Percentiles rank a stretch among this genome's conserved stretches.
Evolutionary conservation across 139 green algal genomes (phyloP).

Genomic region (Chlorella sorokiniana): DNA sequence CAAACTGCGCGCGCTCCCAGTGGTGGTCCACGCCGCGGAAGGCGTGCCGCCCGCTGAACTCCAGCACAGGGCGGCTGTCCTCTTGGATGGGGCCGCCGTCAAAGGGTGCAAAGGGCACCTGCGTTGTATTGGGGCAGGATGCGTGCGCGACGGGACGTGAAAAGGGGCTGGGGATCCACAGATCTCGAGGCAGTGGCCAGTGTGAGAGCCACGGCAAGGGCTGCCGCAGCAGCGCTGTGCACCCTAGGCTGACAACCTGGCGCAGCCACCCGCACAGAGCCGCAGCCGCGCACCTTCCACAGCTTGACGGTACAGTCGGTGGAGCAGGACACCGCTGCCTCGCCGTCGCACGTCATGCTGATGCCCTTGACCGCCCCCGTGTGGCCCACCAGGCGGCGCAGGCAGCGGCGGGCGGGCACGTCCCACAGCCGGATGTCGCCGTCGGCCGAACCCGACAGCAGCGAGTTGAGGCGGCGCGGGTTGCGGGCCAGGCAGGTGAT

Average conservation of each 20-base stretch:
- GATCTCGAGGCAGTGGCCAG: no score
- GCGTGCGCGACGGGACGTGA: neutral
- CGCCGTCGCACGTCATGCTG: conserved; percentile 76
- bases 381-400: conserved; percentile 80
- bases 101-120: conserved; percentile 81
- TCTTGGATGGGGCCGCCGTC: conserved; percentile 66
- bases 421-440: conserved; percentile 89
- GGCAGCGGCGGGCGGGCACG: conserved; percentile 67
- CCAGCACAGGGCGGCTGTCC: conserved; percentile 62
- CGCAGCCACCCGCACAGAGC: neutral
- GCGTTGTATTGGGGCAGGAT: neutral
- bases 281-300: conserved; percentile 69
- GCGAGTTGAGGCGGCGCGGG: conserved; percentile 74
- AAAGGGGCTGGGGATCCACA: neutral
- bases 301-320: conserved; percentile 89
- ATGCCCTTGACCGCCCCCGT: conserved; percentile 80
- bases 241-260: neutral
- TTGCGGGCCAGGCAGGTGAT: conserved; percentile 87
- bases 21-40: conserved; percentile 90
- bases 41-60: conserved; percentile 65
- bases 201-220: no score
- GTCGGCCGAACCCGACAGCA: conserved; percentile 74
- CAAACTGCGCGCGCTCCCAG: conserved; percentile 80
- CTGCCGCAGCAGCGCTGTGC: no score
- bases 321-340: conserved; percentile 76